Conservation (phyloP, 768 basidiomycete genomes). For the Lyophyllum atratum region DNA sequence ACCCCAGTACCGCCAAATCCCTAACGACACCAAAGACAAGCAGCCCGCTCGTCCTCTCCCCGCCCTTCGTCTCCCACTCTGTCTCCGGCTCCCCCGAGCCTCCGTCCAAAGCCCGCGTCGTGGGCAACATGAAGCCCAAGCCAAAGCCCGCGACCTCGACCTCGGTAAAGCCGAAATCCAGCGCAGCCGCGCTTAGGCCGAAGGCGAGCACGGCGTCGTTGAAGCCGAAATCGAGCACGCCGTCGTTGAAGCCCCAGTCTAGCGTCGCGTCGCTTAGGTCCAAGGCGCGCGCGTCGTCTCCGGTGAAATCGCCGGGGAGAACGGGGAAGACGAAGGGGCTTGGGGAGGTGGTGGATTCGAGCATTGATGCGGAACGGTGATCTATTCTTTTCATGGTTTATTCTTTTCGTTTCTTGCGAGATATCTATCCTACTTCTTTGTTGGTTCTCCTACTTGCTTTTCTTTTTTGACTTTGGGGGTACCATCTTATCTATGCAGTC, state of each 20-base stretch:
- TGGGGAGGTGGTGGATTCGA: slow-evolving; percentile 34
- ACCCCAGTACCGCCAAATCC: slow-evolving; percentile 12
- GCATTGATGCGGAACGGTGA: slow-evolving; percentile 32
- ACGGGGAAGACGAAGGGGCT: slow-evolving; percentile 19
- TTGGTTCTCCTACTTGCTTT: background rate
- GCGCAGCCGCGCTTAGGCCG: slow-evolving; percentile 6
- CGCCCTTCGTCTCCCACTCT: slow-evolving; percentile 9
- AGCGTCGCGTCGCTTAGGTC: background rate
- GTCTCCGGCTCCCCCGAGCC: slow-evolving; percentile 8
- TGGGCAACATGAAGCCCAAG: slow-evolving; percentile 3
- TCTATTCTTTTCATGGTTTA: background rate
- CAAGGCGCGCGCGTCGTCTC: slow-evolving; percentile 2
- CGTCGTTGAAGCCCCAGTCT: too few relatives aligned
- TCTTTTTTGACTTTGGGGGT: too few relatives aligned
- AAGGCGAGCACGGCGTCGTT: slow-evolving; percentile 3
- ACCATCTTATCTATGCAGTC: too few relatives aligned
- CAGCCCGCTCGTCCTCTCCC: slow-evolving; percentile 25
- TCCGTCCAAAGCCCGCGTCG: slow-evolving; percentile 5
- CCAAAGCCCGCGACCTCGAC: background rate
- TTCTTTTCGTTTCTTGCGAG: background rate
- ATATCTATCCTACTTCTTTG: background rate
- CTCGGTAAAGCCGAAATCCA: slow-evolving; percentile 3
- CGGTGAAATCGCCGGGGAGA: slow-evolving; percentile 5
- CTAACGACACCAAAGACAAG: slow-evolving; percentile 15
- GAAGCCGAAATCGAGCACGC: too few relatives aligned